Evolutionary conservation across 202 grass and related monocot genomes (phyloP).

Genomic region (Sporobolus alterniflorus): DNA sequence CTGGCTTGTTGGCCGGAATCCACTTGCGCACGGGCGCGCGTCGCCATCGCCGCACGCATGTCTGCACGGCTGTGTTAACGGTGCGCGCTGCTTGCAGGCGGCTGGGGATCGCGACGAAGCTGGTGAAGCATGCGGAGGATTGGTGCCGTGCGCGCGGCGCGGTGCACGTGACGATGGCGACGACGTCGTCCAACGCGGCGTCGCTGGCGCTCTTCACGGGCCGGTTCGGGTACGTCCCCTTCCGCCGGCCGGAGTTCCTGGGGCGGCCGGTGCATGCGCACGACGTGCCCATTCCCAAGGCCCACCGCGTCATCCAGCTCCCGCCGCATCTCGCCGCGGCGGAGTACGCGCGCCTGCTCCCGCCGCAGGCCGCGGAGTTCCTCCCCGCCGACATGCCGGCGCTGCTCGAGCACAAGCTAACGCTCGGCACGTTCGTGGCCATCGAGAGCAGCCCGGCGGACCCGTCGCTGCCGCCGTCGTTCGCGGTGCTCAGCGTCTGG

Average conservation of each 20-base stretch:
- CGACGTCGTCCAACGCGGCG: slow-evolving; percentile 58
- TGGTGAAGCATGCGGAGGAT: slow-evolving; percentile 57
- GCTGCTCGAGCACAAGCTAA: slow-evolving; percentile 75
- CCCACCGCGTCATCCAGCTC: slow-evolving; percentile 38
- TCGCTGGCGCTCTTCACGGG: slow-evolving; percentile 71
- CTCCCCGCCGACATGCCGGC: slow-evolving; percentile 83
- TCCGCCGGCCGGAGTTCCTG: slow-evolving; percentile 60
- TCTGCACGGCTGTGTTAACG: neutral
- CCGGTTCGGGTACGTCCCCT: slow-evolving; percentile 63
- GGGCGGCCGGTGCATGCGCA: slow-evolving; percentile 70
- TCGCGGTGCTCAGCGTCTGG: slow-evolving; percentile 71
- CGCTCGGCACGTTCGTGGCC: slow-evolving; percentile 76
- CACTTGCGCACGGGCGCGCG: neutral
- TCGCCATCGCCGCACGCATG: neutral
- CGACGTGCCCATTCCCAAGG: neutral
- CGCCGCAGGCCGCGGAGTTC: slow-evolving; percentile 59
- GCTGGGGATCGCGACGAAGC: slow-evolving; percentile 51
- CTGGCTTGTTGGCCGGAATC: slow-evolving; percentile 25
- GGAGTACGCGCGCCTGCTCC: slow-evolving; percentile 49
- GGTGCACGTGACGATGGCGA: slow-evolving; percentile 66
- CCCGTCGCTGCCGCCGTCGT: slow-evolving; percentile 32
- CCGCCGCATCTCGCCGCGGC: slow-evolving; percentile 42
- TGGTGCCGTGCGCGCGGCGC: slow-evolving; percentile 54
- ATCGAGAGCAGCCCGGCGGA: slow-evolving; percentile 25
- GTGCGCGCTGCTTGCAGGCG: slow-evolving; percentile 29